phyloP scores from a whole-genome alignment of 768 basidiomycete genomes.

The Mycena belliarum region DNA sequence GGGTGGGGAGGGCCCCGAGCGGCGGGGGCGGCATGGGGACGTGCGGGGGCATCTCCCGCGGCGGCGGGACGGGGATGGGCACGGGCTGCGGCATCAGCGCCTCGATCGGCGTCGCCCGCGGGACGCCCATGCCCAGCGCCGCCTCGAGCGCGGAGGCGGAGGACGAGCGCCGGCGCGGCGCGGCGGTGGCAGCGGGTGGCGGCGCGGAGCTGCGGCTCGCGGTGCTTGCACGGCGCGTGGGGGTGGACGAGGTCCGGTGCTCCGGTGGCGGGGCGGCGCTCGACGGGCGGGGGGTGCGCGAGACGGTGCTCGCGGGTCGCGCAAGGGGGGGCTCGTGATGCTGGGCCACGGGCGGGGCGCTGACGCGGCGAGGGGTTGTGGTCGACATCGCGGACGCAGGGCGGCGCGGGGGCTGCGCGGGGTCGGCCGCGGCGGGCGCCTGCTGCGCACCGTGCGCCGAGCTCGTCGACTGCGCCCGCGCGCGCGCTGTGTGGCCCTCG shows the following conservation, averaged over 20 bases:
- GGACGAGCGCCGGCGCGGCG: not conserved
- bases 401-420: not conserved
- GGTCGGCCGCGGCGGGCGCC: too few species aligned
- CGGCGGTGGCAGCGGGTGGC: not conserved
- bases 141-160: not conserved
- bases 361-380: constrained; percentile 2
- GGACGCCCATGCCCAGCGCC: not conserved
- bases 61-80: not conserved
- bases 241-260: too few species aligned
- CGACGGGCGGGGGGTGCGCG: too few species aligned
- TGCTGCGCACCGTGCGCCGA: too few species aligned
- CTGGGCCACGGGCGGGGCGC: not conserved
- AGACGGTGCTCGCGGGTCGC: not conserved
- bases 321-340: not conserved
- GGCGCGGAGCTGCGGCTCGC: not conserved
- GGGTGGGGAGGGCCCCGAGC: constrained; percentile 11
- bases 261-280: not conserved
- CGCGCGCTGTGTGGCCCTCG: too few species aligned
- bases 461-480: not conserved
- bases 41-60: not conserved
- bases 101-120: not conserved
- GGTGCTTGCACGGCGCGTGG: not conserved
- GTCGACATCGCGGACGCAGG: not conserved
- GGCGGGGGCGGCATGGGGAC: constrained; percentile 13
- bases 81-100: not conserved